Conservation (phyloP, 2,329 filamentous ascomycete species). For the Penicillium sp. region DNA sequence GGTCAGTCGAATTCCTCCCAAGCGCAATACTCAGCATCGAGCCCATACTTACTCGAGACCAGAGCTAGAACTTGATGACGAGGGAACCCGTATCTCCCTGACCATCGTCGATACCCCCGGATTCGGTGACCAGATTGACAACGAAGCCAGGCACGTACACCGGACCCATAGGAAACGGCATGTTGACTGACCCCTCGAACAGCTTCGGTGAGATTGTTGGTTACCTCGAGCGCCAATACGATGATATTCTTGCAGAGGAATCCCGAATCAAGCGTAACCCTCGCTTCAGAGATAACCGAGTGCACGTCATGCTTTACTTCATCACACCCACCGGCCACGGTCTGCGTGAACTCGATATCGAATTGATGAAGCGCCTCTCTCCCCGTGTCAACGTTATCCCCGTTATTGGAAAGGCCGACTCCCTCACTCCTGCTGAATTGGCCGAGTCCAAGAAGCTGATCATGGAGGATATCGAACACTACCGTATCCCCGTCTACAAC, state of each 20-base stretch:
- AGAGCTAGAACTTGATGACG: slow-evolving; percentile 96
- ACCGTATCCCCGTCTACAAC: slow-evolving; percentile 99
- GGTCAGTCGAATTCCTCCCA: slow-evolving; percentile 60
- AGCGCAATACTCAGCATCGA: slow-evolving; percentile 2
- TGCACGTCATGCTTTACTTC: slow-evolving; percentile 98
- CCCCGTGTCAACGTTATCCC: slow-evolving; percentile 98
- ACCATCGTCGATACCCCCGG: slow-evolving; percentile 98
- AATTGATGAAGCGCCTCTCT: slow-evolving; percentile 98
- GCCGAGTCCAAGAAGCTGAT: slow-evolving; percentile 99
- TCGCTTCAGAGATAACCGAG: slow-evolving; percentile 97
- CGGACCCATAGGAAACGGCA: neutral
- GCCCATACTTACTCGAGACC: slow-evolving; percentile 34
- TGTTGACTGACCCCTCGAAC: slow-evolving; percentile 29
- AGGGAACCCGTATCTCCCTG: slow-evolving; percentile 95
- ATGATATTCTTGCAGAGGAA: slow-evolving; percentile 98
- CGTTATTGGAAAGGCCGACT: slow-evolving; percentile 97
- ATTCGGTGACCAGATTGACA: slow-evolving; percentile 98
- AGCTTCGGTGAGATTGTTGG: slow-evolving; percentile 98
- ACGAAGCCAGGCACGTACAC: slow-evolving; percentile 80
- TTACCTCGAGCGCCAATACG: slow-evolving; percentile 98
- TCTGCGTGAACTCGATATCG: slow-evolving; percentile 97
- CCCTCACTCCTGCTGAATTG: slow-evolving; percentile 91
- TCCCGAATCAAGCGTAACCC: slow-evolving; percentile 99
- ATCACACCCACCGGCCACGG: slow-evolving; percentile 98
- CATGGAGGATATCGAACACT: slow-evolving; percentile 99